These are phyloP conservation scores for Rhodosporidiobolus sp. DNA, from an alignment of 768 basidiomycete species.

Conservation along the genomic window DNA sequence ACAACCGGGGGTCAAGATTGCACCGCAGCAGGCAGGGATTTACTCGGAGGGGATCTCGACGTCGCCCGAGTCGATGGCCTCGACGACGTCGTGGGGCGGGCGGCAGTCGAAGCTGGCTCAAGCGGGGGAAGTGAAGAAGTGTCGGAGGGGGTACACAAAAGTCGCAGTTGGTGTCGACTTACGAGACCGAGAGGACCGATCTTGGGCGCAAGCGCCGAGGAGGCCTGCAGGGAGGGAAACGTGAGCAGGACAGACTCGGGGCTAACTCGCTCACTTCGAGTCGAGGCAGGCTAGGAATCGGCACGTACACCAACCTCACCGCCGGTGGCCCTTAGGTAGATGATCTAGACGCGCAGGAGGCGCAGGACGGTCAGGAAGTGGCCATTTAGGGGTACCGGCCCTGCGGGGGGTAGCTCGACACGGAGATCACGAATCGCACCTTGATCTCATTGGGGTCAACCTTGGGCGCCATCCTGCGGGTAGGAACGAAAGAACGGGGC, in stretches of 20 bases:
- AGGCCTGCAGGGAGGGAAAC: constrained; percentile 55
- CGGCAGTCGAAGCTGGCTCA: constrained; percentile 90
- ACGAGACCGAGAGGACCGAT: constrained; percentile 99
- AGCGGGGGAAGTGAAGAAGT: no score
- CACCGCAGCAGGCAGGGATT: no score
- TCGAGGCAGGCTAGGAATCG: no score
- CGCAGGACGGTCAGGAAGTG: background rate
- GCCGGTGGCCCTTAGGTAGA: constrained; percentile 96
- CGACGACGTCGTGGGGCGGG: constrained; percentile 63
- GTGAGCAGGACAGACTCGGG: background rate
- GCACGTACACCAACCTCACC: constrained; percentile 78
- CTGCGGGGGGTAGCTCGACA: background rate
- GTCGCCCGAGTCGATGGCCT: constrained; percentile 52
- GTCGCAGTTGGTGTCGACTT: constrained; percentile 47
- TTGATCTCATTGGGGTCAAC: constrained; percentile 93
- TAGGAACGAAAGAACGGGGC: no score
- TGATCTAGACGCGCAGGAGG: constrained; percentile 57
- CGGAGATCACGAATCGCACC: constrained; percentile 38
- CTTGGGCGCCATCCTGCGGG: constrained; percentile 46
- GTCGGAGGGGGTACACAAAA: no score
- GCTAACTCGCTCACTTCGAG: background rate
- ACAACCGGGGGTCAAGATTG: no score
- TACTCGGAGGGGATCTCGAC: constrained; percentile 51
- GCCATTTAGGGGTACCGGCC: no score
- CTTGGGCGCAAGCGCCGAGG: constrained; percentile 97